phyloP scores from a whole-genome alignment of 2,329 filamentous ascomycete genomes.

The Ceratocystis destructans region DNA sequence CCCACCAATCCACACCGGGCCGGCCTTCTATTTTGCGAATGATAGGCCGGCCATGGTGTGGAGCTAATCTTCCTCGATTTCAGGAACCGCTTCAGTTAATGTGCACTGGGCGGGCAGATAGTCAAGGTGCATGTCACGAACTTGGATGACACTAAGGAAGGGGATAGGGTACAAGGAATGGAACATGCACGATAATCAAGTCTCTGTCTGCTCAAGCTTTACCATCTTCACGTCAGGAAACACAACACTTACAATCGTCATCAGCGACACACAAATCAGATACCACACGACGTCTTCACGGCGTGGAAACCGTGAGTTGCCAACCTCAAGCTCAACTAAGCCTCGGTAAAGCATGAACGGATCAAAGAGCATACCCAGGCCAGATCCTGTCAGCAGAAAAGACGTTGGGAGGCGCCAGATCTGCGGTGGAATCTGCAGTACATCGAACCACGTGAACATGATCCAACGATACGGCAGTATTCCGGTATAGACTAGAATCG shows the following conservation, averaged over 20 bases:
- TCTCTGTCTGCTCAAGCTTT: conserved; percentile 14
- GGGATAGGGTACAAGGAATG: background rate
- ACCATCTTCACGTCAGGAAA: background rate
- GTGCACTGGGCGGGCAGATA: conserved; percentile 69
- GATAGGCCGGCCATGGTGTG: conserved; percentile 44
- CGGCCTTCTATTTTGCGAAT: conserved; percentile 55
- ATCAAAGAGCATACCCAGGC: conserved; percentile 49
- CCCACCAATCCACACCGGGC: conserved; percentile 62
- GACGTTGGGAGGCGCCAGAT: conserved; percentile 32
- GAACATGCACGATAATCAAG: conserved; percentile 14
- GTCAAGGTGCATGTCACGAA: conserved; percentile 33
- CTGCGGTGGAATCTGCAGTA: conserved; percentile 39
- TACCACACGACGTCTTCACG: conserved; percentile 75
- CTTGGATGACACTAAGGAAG: conserved; percentile 7
- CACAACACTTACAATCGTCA: conserved; percentile 62
- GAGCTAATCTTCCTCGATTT: conserved; percentile 69
- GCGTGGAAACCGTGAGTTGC: conserved; percentile 55
- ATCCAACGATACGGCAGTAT: conserved; percentile 39
- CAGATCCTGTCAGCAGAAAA: conserved; percentile 30
- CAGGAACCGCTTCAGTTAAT: conserved; percentile 73
- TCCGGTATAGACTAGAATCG: conserved; percentile 43
- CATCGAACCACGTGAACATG: conserved; percentile 36
- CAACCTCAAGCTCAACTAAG: conserved; percentile 56
- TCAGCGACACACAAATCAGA: conserved; percentile 53
- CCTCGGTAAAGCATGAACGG: conserved; percentile 68